Evolutionary conservation across 2,329 filamentous ascomycete genomes (phyloP).

Genomic region (Sporothrix humicola): DNA sequence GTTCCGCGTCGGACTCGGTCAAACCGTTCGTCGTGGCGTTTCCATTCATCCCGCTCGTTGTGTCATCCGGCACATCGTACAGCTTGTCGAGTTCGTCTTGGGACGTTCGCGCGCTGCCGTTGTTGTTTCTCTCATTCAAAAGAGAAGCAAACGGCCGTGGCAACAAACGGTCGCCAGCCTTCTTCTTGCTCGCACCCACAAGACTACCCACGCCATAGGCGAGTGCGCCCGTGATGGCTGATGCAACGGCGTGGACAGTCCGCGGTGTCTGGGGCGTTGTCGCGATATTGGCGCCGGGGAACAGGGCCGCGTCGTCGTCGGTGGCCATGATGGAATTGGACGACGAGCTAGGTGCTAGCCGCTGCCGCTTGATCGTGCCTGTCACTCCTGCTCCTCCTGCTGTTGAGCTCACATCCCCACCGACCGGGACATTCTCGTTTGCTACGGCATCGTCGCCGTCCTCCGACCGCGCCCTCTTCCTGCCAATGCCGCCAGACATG

Average conservation of each 20-base stretch:
- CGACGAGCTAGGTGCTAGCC: conserved; percentile 14
- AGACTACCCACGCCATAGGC: conserved; percentile 29
- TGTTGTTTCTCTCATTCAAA: neutral
- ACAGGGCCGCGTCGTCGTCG: neutral
- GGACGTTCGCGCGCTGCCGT: neutral
- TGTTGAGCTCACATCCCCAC: neutral
- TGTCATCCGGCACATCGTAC: conserved; percentile 38
- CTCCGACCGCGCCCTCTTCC: conserved; percentile 34
- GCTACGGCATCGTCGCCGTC: conserved; percentile 15
- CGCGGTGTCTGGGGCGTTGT: conserved; percentile 39
- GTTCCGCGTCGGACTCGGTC: conserved; percentile 4
- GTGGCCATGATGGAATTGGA: neutral
- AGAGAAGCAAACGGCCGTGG: conserved; percentile 12
- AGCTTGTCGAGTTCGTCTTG: conserved; percentile 32
- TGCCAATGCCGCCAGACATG: conserved; percentile 33
- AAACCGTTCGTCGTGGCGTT: too few relatives aligned
- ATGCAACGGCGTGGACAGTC: conserved; percentile 37
- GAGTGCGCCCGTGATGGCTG: conserved; percentile 36
- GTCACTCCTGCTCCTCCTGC: neutral
- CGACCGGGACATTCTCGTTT: neutral
- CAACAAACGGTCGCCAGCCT: neutral
- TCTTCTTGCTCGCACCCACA: neutral
- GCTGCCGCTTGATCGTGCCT: conserved; percentile 22
- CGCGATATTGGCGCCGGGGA: neutral
- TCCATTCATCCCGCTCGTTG: neutral